These are phyloP conservation scores for Brassica balearica DNA, from an alignment of 441 rosid species.

Conservation along the genomic window DNA sequence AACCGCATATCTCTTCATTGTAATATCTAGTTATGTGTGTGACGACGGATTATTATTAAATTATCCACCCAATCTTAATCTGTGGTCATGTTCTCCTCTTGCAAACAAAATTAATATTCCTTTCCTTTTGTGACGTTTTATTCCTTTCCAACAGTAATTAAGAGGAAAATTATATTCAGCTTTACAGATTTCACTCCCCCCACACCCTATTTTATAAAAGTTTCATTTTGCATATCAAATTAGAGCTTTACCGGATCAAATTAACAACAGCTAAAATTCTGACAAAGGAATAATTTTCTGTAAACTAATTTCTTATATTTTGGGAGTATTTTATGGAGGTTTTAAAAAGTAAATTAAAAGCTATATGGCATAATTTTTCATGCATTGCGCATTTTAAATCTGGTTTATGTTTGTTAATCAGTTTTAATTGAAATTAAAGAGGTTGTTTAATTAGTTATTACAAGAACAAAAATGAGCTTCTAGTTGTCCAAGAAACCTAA, in stretches of 20 bases:
- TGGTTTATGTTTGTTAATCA: not conserved
- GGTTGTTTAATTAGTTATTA: not conserved
- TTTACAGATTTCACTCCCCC: conserved; percentile 13
- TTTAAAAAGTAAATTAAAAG: not conserved
- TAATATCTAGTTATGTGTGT: not conserved
- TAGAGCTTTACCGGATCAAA: no score
- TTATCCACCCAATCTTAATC: conserved; percentile 1
- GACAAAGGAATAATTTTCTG: not conserved
- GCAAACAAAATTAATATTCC: conserved; percentile 13
- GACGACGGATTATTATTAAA: not conserved
- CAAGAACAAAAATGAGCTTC: not conserved
- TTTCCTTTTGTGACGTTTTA: conserved; percentile 30
- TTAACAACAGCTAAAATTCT: not conserved
- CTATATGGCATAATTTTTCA: not conserved
- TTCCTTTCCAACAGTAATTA: conserved; percentile 25
- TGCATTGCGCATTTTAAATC: not conserved
- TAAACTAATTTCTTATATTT: not conserved
- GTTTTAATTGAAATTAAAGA: not conserved
- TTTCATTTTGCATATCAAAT: not conserved
- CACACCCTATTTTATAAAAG: not conserved
- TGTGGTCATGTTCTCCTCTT: conserved; percentile 7
- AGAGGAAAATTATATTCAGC: not conserved
- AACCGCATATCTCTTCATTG: not conserved
- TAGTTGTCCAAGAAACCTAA: not conserved
- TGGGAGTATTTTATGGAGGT: not conserved